Conservation (phyloP, 2,329 filamentous ascomycete species). For the Ceratocystis huliohia region DNA sequence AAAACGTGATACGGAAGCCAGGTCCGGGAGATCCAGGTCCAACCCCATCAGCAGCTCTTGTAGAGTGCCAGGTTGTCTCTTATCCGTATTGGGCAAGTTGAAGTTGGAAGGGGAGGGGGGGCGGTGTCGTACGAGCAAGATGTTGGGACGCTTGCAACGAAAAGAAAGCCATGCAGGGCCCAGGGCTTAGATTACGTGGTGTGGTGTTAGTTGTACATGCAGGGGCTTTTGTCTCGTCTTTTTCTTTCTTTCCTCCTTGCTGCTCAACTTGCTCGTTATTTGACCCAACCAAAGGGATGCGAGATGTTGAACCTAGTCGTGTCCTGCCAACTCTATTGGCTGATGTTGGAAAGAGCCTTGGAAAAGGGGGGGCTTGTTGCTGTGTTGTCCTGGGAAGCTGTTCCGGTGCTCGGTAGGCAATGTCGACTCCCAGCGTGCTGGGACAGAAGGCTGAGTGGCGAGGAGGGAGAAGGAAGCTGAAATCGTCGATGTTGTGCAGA, state of each 20-base stretch:
- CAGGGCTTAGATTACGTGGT: neutral
- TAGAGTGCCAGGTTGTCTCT: neutral
- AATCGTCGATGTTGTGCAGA: neutral
- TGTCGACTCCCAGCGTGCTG: neutral
- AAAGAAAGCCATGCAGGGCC: neutral
- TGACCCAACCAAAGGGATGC: neutral
- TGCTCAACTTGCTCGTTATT: neutral
- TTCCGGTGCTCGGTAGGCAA: conserved; percentile 1
- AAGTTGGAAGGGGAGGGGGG: neutral
- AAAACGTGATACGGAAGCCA: conserved; percentile 1
- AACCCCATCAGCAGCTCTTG: neutral
- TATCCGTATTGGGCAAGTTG: conserved; percentile 2
- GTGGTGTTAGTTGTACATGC: neutral
- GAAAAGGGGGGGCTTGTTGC: neutral
- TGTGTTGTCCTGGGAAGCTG: neutral
- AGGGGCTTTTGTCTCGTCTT: neutral
- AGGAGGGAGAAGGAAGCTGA: neutral
- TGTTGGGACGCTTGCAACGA: neutral
- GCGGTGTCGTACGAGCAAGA: neutral
- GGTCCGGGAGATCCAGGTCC: neutral
- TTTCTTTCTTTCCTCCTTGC: neutral
- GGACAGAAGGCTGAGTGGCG: neutral
- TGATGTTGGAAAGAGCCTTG: neutral
- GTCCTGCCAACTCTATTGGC: neutral
- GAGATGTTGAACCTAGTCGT: neutral